A percentile compares a stretch with the other conserved stretches of the same genome.
phyloP scores from a whole-genome alignment of 2,329 filamentous ascomycete species.

The Fusarium drepaniforme region DNA sequence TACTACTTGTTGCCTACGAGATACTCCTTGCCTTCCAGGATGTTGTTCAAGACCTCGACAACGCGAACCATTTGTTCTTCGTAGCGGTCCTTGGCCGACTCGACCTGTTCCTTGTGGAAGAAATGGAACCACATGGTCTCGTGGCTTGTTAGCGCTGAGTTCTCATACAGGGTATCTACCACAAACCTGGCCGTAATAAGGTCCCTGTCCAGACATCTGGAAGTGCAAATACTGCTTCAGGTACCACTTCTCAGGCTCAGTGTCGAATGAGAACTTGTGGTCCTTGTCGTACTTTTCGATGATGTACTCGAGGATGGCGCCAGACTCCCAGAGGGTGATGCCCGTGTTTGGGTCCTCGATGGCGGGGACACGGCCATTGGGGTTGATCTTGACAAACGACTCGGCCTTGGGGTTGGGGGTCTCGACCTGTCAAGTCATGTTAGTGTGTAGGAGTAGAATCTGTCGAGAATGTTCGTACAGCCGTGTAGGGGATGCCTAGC shows the following conservation, averaged over 20 bases:
- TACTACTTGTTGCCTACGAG: slow-evolving; percentile 52
- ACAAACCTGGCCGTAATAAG: slow-evolving; percentile 50
- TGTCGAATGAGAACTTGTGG: slow-evolving; percentile 40
- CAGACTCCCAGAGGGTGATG: slow-evolving; percentile 48
- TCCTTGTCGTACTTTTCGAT: slow-evolving; percentile 44
- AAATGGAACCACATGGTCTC: slow-evolving; percentile 45
- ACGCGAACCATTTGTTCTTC: slow-evolving; percentile 47
- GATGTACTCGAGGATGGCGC: slow-evolving; percentile 45
- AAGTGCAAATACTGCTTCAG: slow-evolving; percentile 52
- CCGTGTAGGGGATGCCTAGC: slow-evolving; percentile 51
- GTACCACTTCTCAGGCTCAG: slow-evolving; percentile 2
- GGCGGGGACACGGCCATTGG: slow-evolving; percentile 50
- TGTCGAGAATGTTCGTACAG: slow-evolving; percentile 17
- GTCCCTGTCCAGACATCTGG: slow-evolving; percentile 54
- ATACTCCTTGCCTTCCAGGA: slow-evolving; percentile 50
- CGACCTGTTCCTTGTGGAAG: slow-evolving; percentile 42
- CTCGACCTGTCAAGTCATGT: slow-evolving; percentile 21
- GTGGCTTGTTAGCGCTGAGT: not conserved
- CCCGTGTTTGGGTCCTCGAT: slow-evolving; percentile 51
- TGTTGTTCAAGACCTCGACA: slow-evolving; percentile 46
- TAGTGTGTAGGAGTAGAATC: not conserved
- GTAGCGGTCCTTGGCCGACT: slow-evolving; percentile 48
- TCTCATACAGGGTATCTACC: too few species aligned
- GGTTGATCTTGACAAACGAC: slow-evolving; percentile 45
- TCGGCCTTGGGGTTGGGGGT: slow-evolving; percentile 42